Conservation (phyloP, 495 filamentous ascomycete genomes). For the Choiromyces venosus region DNA sequence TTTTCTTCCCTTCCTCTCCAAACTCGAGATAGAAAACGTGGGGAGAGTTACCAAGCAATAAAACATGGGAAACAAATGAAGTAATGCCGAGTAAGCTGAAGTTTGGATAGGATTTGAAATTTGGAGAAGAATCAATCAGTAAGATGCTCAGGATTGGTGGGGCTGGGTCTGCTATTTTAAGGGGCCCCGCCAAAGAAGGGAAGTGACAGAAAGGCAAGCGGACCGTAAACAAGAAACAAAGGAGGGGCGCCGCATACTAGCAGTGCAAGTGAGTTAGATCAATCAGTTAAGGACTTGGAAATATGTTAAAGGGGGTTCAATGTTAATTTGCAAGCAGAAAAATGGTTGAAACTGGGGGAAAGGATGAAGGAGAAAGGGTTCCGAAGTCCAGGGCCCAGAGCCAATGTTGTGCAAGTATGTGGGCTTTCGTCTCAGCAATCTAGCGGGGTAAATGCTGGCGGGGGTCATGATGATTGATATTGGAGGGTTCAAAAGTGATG, state of each 20-base stretch:
- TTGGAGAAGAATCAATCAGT: background rate
- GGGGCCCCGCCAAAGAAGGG: background rate
- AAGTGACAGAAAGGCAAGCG: background rate
- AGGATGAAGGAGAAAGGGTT: background rate
- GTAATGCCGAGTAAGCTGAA: background rate
- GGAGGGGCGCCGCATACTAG: background rate
- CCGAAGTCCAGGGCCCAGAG: background rate
- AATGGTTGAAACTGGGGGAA: background rate
- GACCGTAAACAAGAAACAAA: background rate
- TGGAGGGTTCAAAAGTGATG: background rate
- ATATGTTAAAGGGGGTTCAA: background rate
- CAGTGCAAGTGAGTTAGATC: background rate
- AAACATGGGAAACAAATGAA: background rate
- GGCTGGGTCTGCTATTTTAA: slow-evolving; percentile 1
- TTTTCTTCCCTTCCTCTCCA: background rate
- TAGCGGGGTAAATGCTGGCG: background rate
- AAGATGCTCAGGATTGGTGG: background rate
- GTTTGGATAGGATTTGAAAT: background rate
- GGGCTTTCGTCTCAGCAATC: background rate
- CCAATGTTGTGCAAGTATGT: background rate
- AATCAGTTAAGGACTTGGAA: background rate
- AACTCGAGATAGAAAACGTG: background rate
- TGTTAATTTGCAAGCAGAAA: background rate
- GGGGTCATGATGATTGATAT: background rate
- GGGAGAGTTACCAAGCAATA: background rate